These are phyloP conservation scores for Thermothielavioides terrestris DNA, from an alignment of 495 filamentous ascomycete genomes.

Conservation along the genomic window DNA sequence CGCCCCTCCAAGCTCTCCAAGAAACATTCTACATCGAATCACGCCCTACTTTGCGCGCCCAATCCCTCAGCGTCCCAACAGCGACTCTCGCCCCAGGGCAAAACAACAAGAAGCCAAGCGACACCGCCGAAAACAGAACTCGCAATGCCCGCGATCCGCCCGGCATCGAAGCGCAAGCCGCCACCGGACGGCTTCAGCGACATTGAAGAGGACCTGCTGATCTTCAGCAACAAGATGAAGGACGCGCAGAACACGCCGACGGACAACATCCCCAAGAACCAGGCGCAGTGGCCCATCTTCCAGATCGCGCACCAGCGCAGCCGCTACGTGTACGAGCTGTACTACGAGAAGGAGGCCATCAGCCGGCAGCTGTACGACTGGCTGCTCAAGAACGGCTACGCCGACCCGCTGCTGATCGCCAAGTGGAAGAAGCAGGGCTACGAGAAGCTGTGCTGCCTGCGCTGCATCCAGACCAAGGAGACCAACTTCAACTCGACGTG, in stretches of 20 bases:
- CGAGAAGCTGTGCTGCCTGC: constrained; percentile 94
- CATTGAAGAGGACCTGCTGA: constrained; percentile 90
- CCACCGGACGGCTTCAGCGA: constrained; percentile 94
- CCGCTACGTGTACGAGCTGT: constrained; percentile 93
- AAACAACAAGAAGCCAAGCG: background rate
- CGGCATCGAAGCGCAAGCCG: constrained; percentile 71
- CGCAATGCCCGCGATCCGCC: constrained; percentile 72
- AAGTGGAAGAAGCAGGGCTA: constrained; percentile 99
- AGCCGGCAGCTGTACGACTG: constrained; percentile 86
- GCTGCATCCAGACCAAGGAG: constrained; percentile 97
- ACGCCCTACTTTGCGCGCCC: background rate
- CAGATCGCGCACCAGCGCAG: constrained; percentile 92
- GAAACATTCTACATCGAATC: background rate
- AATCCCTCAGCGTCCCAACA: too few relatives aligned
- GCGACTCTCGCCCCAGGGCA: too few relatives aligned
- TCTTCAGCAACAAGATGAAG: constrained; percentile 98
- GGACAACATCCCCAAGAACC: constrained; percentile 55
- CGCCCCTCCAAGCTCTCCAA: too few relatives aligned
- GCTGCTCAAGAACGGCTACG: constrained; percentile 94
- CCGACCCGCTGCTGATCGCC: constrained; percentile 87
- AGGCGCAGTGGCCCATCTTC: constrained; percentile 93
- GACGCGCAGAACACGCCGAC: constrained; percentile 74
- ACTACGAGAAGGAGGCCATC: constrained; percentile 96
- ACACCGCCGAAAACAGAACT: background rate
- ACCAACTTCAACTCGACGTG: constrained; percentile 98